phyloP scores from a whole-genome alignment of 2,329 filamentous ascomycete genomes.

The Spiromastix sp. region DNA sequence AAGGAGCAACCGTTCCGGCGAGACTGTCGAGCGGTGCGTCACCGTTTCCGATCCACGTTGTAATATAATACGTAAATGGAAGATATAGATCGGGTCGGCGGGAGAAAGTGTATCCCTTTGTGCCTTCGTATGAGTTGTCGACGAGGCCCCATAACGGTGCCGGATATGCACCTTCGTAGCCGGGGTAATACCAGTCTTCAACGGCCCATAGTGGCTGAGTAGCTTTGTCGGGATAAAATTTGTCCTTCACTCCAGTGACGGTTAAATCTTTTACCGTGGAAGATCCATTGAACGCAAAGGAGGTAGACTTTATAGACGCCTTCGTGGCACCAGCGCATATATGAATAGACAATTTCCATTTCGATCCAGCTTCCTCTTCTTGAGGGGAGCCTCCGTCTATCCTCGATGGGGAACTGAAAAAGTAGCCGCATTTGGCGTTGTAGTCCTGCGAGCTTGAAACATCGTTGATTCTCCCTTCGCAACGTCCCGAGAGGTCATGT shows the following conservation, averaged over 20 bases:
- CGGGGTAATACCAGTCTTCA: neutral
- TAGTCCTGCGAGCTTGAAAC: conserved; percentile 26
- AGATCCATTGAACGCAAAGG: conserved; percentile 29
- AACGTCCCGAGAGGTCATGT: too few species aligned
- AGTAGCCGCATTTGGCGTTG: conserved; percentile 23
- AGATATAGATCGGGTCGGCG: neutral
- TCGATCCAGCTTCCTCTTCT: conserved; percentile 26
- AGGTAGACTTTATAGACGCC: conserved; percentile 33
- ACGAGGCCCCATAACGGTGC: conserved; percentile 25
- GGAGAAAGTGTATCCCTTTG: neutral
- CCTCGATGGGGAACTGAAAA: conserved; percentile 25
- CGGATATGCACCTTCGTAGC: conserved; percentile 13
- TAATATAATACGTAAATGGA: neutral
- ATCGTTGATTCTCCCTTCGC: neutral
- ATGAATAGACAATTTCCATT: conserved; percentile 31
- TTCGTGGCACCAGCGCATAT: conserved; percentile 28
- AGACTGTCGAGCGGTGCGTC: too few species aligned
- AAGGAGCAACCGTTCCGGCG: neutral
- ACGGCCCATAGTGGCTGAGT: conserved; percentile 8
- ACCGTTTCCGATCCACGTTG: neutral
- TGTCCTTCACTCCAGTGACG: conserved; percentile 21
- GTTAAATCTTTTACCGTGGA: conserved; percentile 19
- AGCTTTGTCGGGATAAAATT: conserved; percentile 20
- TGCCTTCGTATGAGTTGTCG: neutral
- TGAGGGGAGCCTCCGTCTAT: conserved; percentile 19